Evolutionary conservation across 495 filamentous ascomycete genomes (phyloP), one percentile per base, ranked within the genome.

Genomic region (Penicillium fimorum): DNA sequence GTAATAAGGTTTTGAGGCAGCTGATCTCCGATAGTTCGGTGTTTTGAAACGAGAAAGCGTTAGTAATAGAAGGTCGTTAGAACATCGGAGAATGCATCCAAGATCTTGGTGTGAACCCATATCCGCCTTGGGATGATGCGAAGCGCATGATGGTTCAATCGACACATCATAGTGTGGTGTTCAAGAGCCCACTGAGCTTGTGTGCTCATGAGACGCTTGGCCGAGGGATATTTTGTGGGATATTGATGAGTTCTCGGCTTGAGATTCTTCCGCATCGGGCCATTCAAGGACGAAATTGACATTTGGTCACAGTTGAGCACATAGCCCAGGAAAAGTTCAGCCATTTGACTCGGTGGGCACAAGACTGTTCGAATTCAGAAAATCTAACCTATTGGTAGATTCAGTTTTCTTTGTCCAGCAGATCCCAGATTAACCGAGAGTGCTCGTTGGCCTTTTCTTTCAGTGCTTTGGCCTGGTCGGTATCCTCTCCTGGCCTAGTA

Each of bases 351-450:
- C 11, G 27, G 22, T 24, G 13, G 27, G 1, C 15, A 27, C 9
- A 17, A 37, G 3, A 17, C n/a, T 17, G 6, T 50, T 27, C 12
- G 1, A 13, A 20, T 3, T 29, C 9, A 13, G 11, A 30, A 30
- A 4, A 52, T 30, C 12, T 17, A 13, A 22, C 12, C 12, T n/a
- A 33, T 30, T 38, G 42, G 18, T 24, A 7, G 18, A 1, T 47
- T 61, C 47, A 70, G 6, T 53, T 56, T 13, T 70, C 65, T 27
- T 67, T 66, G 22, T 73, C 68, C 29, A 78, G 48, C 0, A 78
- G 58, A 45, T 73, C 64, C 76, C 76, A 78, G 7, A 78, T 25
- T 32, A 74, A 46, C 29, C 56, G 63, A 7, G 70, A 56, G 32
- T 75, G 67, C 22, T 71, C 65, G 11, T 64, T 50, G 7, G 62